Evolutionary conservation across 140 eudicot genomes (phyloP), one percentile per base, ranked within the genome.

Genomic region (Oenanthe javanica): DNA sequence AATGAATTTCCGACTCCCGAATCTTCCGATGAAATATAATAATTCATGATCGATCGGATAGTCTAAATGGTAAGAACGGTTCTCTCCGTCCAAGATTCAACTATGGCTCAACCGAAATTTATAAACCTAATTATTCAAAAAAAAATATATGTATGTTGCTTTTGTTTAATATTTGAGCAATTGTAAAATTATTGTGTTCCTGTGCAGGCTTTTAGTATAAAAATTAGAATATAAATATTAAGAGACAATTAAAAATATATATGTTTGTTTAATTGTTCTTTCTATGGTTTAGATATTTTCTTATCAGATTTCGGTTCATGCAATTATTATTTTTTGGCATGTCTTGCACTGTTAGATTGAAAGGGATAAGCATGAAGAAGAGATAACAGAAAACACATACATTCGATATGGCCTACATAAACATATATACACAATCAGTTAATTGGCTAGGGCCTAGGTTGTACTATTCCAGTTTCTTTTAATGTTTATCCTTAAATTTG

Each of bases 1-100:
- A 91, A 91, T 51, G 87, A 89, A 78, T 87, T 77, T 70, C 97
- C 97, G 2, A 85, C 85, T 50, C 96, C 96, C 1, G 96, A 91
- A 79, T 55, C 86, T 42, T 91, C 88, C 1, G 92, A 90, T 36
- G 96, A 90, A 40, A 84, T 57, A 21, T 82, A 77, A 82, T 72
- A 4, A 7, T n/a, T 61, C 38, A 2, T 5, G 2, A 0, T 25
- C 11, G 0, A 8, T 0, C 6, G 1, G 6, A 9, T 31, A 31
- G 14, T 21, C 10, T 15, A 12, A 55, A 18, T n/a, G n/a, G n/a
- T n/a, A n/a, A n/a, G n/a, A n/a, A n/a, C n/a, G n/a, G n/a, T n/a
- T n/a, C n/a, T n/a, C n/a, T n/a, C n/a, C n/a, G n/a, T n/a, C n/a
- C n/a, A n/a, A n/a, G n/a, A n/a, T n/a, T n/a, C n/a, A n/a, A n/a